A percentile compares a stretch with the other conserved stretches of the same genome.
Conservation (phyloP, 305 asterid species). For the Fraxinus albicans region DNA sequence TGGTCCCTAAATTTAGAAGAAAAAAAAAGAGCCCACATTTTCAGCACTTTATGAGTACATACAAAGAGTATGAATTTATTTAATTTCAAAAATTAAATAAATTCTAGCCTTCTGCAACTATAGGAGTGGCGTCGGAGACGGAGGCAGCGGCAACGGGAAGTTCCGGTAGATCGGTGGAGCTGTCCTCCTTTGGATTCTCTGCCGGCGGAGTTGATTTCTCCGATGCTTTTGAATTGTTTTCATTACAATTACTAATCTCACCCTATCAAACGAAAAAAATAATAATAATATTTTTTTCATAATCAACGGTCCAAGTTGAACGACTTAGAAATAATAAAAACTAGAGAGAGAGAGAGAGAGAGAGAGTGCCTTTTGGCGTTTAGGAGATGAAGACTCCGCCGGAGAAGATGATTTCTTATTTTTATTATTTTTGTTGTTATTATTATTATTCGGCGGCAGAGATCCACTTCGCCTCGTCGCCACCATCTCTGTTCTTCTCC, state of each 20-base stretch:
- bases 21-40: slow-evolving; percentile 18
- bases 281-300: neutral
- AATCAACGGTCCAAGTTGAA: slow-evolving; percentile 10
- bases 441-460: slow-evolving; percentile 56
- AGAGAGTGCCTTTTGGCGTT: slow-evolving; percentile 65
- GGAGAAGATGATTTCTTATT: slow-evolving; percentile 69
- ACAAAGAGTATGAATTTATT: slow-evolving; percentile 4
- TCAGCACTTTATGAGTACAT: slow-evolving; percentile 15
- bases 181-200: slow-evolving; percentile 64
- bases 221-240: slow-evolving; percentile 41
- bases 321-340: neutral
- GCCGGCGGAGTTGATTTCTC: slow-evolving; percentile 35
- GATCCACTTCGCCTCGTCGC: slow-evolving; percentile 95
- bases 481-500: slow-evolving; percentile 51
- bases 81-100: neutral
- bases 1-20: slow-evolving; percentile 36
- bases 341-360: slow-evolving; percentile 16
- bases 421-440: neutral
- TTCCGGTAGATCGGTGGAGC: slow-evolving; percentile 67
- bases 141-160: slow-evolving; percentile 32
- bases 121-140: slow-evolving; percentile 39
- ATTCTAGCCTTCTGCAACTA: slow-evolving; percentile 43
- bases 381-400: slow-evolving; percentile 70
- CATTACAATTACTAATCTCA: slow-evolving; percentile 38
- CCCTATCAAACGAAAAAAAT: slow-evolving; percentile 32